Base-by-base conservation (phyloP, 768 basidiomycete species). In the Mycena leptocephala region DNA sequence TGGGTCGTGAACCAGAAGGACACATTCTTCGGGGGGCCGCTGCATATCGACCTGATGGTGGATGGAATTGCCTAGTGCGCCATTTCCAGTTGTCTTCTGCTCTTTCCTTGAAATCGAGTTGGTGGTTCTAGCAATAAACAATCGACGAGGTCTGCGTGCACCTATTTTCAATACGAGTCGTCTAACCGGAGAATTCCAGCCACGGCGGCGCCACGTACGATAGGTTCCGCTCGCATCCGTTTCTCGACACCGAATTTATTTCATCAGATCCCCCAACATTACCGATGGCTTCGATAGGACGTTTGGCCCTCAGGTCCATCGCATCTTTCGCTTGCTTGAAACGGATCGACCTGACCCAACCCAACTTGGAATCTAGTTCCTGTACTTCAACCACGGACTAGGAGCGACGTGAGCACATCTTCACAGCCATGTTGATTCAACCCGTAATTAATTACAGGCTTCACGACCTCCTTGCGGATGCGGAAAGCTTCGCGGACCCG, bases 1-100 rank as follows among this genome's bases (percentile, higher is more conserved):
- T 82, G 81, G 81, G 82, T 83, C 14, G 76, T 80, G 3, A 82
- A 82, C 66, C 81, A 82, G 66, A 81, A 81, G 65, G 82, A 83
- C 61, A 81, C 73, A 18, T 79, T 79, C 78, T 79, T 79, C 24
- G 78, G 78, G 18, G 78, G 78, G 9, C 78, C 64, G 10, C 35
- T 62, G 35, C 74, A 75, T 26, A 53, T 75, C 33, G 74, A 75
- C 22, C 43, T 75, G 0, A 75, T 75, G 74, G 67, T 69, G 43
- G 74, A 75, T 41, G 74, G 74, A 3, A 75, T 75, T 32, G 37
- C 37, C 9, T 75, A 75, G 66, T 77, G 39, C 35, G 46, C 37
- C 28, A 28, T 13, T 46, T 18, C 30, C 11, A 53, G 5, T 35
- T 41, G 55, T 22, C 35, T 6, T 37, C n/a, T 11, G 7, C 9